phyloP scores from a whole-genome alignment of 2,329 filamentous ascomycete species.

The Knufia petricola region DNA sequence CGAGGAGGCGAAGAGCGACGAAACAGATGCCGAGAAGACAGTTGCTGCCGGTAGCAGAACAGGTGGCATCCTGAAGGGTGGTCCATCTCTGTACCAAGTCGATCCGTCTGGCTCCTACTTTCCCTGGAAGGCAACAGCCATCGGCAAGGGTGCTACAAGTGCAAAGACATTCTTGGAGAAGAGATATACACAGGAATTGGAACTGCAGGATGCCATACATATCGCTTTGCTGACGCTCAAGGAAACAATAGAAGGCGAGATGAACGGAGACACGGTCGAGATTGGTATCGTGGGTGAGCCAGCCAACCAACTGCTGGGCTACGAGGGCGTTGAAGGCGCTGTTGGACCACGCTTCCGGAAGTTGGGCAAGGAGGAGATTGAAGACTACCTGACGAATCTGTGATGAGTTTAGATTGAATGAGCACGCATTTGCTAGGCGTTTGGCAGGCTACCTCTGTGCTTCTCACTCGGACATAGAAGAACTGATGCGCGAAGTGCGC shows the following conservation, averaged over 20 bases:
- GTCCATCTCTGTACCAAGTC: constrained; percentile 95
- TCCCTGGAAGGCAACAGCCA: constrained; percentile 98
- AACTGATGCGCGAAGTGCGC: too few relatives aligned
- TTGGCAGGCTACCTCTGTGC: neutral
- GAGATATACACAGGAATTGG: constrained; percentile 92
- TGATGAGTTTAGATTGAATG: neutral
- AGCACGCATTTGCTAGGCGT: constrained; percentile 2
- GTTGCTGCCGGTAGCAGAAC: constrained; percentile 78
- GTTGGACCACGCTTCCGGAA: constrained; percentile 84
- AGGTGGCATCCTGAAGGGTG: constrained; percentile 87
- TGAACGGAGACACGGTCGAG: constrained; percentile 97
- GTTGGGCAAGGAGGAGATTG: constrained; percentile 93
- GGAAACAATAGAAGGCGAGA: constrained; percentile 98
- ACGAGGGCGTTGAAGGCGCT: constrained; percentile 78
- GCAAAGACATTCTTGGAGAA: constrained; percentile 99
- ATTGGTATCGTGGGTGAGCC: constrained; percentile 97
- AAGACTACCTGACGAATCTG: constrained; percentile 97
- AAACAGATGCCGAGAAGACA: constrained; percentile 53
- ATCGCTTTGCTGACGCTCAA: constrained; percentile 95
- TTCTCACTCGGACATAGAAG: neutral
- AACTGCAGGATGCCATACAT: constrained; percentile 85
- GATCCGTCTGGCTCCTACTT: constrained; percentile 99
- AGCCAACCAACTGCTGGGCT: constrained; percentile 83
- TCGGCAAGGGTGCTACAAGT: constrained; percentile 95
- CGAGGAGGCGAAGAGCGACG: constrained; percentile 50